Conservation (phyloP, 225 moss, liverwort and hornwort species). For the Sphagnum contortum region DNA sequence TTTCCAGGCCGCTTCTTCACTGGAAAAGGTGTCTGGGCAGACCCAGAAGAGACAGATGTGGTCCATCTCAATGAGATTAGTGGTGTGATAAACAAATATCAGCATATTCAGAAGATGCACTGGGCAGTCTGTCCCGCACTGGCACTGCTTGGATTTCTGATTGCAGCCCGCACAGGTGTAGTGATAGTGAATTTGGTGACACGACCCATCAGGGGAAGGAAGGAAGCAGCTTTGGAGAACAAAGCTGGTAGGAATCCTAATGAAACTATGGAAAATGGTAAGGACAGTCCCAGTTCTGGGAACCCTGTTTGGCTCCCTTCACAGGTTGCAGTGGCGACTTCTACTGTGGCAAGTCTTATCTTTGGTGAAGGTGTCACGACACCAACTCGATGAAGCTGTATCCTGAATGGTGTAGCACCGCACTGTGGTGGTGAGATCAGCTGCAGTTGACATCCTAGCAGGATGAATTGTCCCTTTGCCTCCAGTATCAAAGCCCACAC, state of each 20-base stretch:
- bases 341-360: conserved; percentile 61
- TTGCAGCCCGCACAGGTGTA: conserved; percentile 76
- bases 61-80: conserved; percentile 77
- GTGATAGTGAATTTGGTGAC: conserved; percentile 74
- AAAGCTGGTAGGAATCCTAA: conserved; percentile 24
- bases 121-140: conserved; percentile 91
- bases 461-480: no score
- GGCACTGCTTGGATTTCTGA: conserved; percentile 68
- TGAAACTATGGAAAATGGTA: conserved; percentile 21
- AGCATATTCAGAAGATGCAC: conserved; percentile 92
- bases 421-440: no score
- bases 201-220: conserved; percentile 61
- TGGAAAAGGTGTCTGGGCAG: conserved; percentile 82
- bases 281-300: conserved; percentile 25
- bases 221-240: conserved; percentile 11
- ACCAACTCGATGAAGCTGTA: conserved; percentile 8
- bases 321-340: conserved; percentile 69
- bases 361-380: conserved; percentile 54
- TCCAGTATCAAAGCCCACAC: no score
- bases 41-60: conserved; percentile 77
- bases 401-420: no score
- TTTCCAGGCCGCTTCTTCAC: conserved; percentile 87
- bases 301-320: conserved; percentile 66
- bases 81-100: conserved; percentile 73
- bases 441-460: no score